Base-by-base conservation (phyloP, 2,329 filamentous ascomycete genomes). In the Gremmenia infestans region DNA sequence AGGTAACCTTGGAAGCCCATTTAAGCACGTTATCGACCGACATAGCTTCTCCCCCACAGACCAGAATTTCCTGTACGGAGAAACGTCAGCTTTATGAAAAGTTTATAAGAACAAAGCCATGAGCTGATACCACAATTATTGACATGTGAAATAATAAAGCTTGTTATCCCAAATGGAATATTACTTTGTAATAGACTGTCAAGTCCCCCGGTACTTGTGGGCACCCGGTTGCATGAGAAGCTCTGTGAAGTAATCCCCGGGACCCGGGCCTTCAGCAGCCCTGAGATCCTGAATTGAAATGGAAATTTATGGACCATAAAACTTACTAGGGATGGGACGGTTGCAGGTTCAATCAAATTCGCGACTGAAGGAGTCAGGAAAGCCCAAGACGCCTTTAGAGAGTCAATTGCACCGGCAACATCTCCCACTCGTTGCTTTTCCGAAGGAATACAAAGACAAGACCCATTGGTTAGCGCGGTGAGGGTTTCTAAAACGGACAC, bases 391-490 rank as follows among this genome's bases (percentile, higher is more conserved):
- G 60, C 62, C 23, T 61, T 40, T 36, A 60, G 48, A 22, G 32
- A 17, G 6, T 47, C 46, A 17, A 64, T 63, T 22, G 65, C 67
- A 39, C 65, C 67, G 11, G 65, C 60, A 11, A 74, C 58, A 55
- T 73, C 64, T 46, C 72, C 71, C 50, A 72, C 62, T 23, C 71
- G 63, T n/a, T 72, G 64, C 14, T 69, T 63, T 25, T 74, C 72
- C 0, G 71, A 72, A 2, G 72, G 70, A 19, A 74, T 67, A 49
- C 73, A 74, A 3, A 75, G 64, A 48, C 68, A 70, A 8, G 70
- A 72, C 36, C 73, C 73, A 32, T 64, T 55, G 25, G 68, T 61
- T 15, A 76, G 67, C 2, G 61, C 56, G 4, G 40, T 49, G 1
- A 65, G 39, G 9, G 52, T 75, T 17, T 60, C 65, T 2, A 68